Conservation (phyloP, 176 grass and related monocot genomes). For the Cenchrus fungigraminus region DNA sequence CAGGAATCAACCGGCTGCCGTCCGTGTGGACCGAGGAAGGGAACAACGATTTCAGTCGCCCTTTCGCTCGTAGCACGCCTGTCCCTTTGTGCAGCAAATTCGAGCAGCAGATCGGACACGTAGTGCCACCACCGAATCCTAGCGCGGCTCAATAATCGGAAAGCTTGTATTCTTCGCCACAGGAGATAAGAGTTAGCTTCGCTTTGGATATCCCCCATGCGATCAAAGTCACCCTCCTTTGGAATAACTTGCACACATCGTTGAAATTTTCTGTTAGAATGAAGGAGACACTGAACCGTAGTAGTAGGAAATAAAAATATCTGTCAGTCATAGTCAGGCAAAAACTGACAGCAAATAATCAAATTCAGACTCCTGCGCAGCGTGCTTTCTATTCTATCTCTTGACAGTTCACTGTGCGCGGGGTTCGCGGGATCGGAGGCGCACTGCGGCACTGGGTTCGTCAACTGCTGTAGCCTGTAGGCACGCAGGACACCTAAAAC, state of each 20-base stretch:
- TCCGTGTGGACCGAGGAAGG: too few relatives aligned
- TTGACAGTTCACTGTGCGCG: neutral
- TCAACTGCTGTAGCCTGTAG: too few relatives aligned
- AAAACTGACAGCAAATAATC: slow-evolving; percentile 20
- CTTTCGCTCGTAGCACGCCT: too few relatives aligned
- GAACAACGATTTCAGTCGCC: too few relatives aligned
- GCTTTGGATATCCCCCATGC: neutral
- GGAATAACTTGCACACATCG: neutral
- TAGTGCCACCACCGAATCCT: neutral
- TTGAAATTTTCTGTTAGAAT: neutral
- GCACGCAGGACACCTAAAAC: too few relatives aligned
- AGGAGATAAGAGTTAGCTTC: slow-evolving; percentile 9
- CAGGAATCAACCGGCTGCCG: too few relatives aligned
- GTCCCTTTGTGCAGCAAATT: too few relatives aligned
- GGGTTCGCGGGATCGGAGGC: neutral
- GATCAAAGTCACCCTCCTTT: slow-evolving; percentile 15
- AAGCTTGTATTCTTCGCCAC: neutral
- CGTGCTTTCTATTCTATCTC: neutral
- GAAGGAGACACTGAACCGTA: slow-evolving; percentile 4
- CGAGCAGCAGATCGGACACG: too few relatives aligned
- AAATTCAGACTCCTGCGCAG: slow-evolving; percentile 15
- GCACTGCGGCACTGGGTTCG: too few relatives aligned
- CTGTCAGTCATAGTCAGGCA: neutral
- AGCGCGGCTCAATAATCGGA: neutral
- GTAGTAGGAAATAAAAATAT: slow-evolving; percentile 1